Base-by-base conservation (phyloP, 371 early-diverging fungal genomes). In the Blakeslea trispora region DNA sequence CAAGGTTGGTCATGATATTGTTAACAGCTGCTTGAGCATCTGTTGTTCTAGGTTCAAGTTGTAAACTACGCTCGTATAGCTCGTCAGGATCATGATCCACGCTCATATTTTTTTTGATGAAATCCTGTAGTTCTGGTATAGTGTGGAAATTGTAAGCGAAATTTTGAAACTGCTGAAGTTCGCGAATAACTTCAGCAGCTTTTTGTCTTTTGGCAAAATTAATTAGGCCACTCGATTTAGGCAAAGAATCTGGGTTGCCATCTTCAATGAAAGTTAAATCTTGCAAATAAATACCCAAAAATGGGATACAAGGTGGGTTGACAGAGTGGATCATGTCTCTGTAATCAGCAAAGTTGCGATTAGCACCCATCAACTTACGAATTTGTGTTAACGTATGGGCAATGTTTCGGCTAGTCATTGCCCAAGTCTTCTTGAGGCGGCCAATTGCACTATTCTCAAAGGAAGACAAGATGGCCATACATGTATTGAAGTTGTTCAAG, bases 241-340 rank as follows among this genome's bases (percentile, higher is more conserved):
- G 57, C 32, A 93, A 64, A 60, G 81, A 81, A 63, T 94, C 90
- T 11, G 89, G 82, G 72, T 93, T 95, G 35, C 96, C 95, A 52
- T 94, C 94, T 65, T 94, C 92, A 47, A 95, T 90, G 71, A 96
- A 95, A 19, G 94, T 93, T 61, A 97, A 66, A 65, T 97, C 97
- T 55, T 91, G 92, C 32, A 95, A 73, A 59, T 91, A 92, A 21
- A 88, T 81, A 34, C 91, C 95, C 49, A 96, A 75, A 67, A 94
- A 95, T 0, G 97, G 97, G 15, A 96, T 87, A 59, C 93, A 92
- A 0, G 97, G 96, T 44, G 95, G 95, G 61, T 89, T 90, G 57
- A 86, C 87, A 5, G 85, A 81, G 59, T 91, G 90, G 42, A 96
- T 74, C 51, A 89, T 82, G 22, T 90, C 87, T 53, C 96, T 90